Base-by-base conservation (phyloP, 257 asterid genomes). In the Solanum pennellii region DNA sequence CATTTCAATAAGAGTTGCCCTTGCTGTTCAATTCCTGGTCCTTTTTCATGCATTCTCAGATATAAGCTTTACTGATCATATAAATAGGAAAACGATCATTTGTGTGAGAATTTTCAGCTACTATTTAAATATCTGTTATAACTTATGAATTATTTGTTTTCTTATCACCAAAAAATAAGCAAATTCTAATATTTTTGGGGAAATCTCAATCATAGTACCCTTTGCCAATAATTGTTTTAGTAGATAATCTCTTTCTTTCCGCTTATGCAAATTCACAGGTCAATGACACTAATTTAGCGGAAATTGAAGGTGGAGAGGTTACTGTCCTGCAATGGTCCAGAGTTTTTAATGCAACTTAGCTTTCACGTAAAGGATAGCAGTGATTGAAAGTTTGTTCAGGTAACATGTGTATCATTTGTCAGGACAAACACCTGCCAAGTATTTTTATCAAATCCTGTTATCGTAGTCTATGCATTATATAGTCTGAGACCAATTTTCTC, bases 261-360 rank as follows among this genome's bases (percentile, higher is more conserved):
- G 31, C n/a, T 20, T 83, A 33, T 86, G 82, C 84, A 83, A 41
- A 83, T 84, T 52, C 86, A 75, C 91, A 95, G 98, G 98, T 95
- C 89, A 95, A 94, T 87, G 94, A 89, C 86, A 20, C n/a, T 39
- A 87, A 93, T 74, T 93, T 95, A 88, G 93, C 94, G 0, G 95
- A 86, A 87, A 68, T 94, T 72, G 84, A 60, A 44, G 91, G 93
- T 18, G 98, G n/a, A 56, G 98, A 94, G 89, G 39, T 35, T 35
- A 35, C 39, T 35, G 39, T 35, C 39, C 39, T 35, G 39, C 7
- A 35, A 35, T 94, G 86, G 88, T 90, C 88, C 39, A 0, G 90
- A 94, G 5, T 95, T 94, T 88, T 39, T 87, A 74, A 68, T 94
- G 79, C 93, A 92, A 85, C 92, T 95, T 85, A 92, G 20, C 71